Base-by-base conservation (phyloP, 306 rosid species). In the Prunus davidiana region DNA sequence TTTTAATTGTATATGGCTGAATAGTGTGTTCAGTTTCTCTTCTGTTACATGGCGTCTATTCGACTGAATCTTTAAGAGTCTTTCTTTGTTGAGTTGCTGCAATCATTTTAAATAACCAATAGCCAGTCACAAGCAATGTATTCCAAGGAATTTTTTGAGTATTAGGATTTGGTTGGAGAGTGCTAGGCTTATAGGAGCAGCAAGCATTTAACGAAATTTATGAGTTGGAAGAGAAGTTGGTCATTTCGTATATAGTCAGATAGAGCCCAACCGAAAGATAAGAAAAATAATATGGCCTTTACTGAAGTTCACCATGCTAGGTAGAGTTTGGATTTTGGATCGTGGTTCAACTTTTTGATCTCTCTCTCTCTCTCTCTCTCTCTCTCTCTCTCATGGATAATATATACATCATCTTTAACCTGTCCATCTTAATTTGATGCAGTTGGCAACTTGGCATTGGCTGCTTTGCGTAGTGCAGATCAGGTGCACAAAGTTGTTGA, bases 381-480 rank as follows among this genome's bases (percentile, higher is more conserved):
- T 64, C 22, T 18, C 41, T 14, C 3, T 68, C 56, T 46, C 38
- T 6, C 24, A 68, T 38, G 43, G 43, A 15, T 69, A 69, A 69
- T 49, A 49, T 0, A 50, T 51, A 67, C 45, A 58, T 50, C 38
- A 68, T 81, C 30, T 60, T 50, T 57, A 24, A 56, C 27, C 69
- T 63, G 22, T 10, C 55, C 75, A 25, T 66, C 47, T 69, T 74
- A 81, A 77, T 83, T 61, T 71, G 65, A 51, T 84, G 87, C 87
- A 92, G 97, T 80, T 95, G 79, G 93, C 93, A 22, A 92, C 96
- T 80, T 95, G 79, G 93, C 96, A 22, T 82, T 95, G 87, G 91
- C 99, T 76, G 92, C 93, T 62, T 80, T 92, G 80, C 89, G 90
- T 32, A 84, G 78, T 77, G 86, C 93, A 79, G 87, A 90, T 84